Percentiles rank a stretch among this genome's conserved stretches.
Conservation (phyloP, 176 grass and related monocot genomes). For the Zoysia pacifica region DNA sequence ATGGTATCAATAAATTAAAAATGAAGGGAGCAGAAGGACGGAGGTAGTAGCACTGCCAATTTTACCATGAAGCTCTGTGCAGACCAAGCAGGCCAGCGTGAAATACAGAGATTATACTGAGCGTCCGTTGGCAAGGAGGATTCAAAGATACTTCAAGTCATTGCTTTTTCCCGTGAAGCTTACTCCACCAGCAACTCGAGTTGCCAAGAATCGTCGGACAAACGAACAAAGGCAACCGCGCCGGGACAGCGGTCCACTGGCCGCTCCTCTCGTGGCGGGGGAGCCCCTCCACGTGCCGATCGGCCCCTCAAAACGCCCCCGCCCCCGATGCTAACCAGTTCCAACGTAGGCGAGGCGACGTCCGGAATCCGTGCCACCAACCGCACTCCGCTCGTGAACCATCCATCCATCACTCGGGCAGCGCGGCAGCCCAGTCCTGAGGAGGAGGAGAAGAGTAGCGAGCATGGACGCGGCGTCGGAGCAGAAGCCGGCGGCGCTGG, state of each 20-base stretch:
- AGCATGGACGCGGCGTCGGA: constrained; percentile 24
- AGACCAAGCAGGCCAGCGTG: no score
- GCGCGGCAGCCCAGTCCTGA: neutral
- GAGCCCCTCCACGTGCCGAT: constrained; percentile 29
- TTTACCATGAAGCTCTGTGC: no score
- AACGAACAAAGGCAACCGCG: constrained; percentile 29
- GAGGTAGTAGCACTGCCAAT: no score
- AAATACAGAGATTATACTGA: no score
- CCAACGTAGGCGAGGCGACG: neutral
- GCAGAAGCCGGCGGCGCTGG: constrained; percentile 19
- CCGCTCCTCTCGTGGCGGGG: constrained; percentile 25
- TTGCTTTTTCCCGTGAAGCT: no score
- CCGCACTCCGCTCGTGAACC: neutral
- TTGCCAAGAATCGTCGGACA: neutral
- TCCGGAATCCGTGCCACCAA: neutral
- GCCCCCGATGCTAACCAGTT: neutral
- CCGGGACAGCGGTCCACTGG: constrained; percentile 26
- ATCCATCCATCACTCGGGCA: neutral
- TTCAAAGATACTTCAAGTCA: no score
- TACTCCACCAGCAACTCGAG: neutral
- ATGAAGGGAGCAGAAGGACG: no score
- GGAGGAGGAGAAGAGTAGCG: no score
- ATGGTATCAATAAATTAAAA: no score
- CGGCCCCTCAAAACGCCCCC: constrained; percentile 9
- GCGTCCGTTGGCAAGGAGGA: no score